Percentiles rank a stretch among this genome's conserved stretches.
Conservation (phyloP, 495 filamentous ascomycete genomes). For the Xylaria flabelliformis region DNA sequence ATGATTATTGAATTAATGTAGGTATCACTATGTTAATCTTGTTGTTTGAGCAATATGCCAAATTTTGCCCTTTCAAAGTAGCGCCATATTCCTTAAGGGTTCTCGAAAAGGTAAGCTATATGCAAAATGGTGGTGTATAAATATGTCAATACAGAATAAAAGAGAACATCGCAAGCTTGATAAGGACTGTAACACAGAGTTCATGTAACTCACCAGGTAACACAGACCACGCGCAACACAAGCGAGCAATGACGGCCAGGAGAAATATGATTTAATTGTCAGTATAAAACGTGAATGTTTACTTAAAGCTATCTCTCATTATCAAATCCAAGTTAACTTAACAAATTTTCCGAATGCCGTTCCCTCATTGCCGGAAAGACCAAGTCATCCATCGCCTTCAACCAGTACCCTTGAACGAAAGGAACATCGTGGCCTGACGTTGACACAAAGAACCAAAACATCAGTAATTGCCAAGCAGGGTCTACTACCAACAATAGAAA, state of each 20-base stretch:
- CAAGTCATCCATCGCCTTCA: neutral
- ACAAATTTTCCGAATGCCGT: neutral
- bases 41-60: neutral
- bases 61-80: neutral
- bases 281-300: conserved; percentile 8
- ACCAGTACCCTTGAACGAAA: neutral
- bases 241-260: neutral
- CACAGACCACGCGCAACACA: neutral
- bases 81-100: neutral
- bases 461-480: neutral
- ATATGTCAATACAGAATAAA: neutral
- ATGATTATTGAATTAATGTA: neutral
- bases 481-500: conserved; percentile 1
- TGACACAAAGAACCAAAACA: neutral
- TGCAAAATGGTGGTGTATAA: neutral
- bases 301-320: neutral
- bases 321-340: neutral
- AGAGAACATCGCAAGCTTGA: neutral
- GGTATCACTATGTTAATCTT: neutral
- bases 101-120: neutral
- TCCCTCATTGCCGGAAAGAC: neutral
- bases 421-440: neutral
- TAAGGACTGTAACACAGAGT: neutral
- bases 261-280: neutral
- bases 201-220: neutral